Conservation (phyloP, 1,284 basidiomycete genomes). For the Puccinia horiana region DNA sequence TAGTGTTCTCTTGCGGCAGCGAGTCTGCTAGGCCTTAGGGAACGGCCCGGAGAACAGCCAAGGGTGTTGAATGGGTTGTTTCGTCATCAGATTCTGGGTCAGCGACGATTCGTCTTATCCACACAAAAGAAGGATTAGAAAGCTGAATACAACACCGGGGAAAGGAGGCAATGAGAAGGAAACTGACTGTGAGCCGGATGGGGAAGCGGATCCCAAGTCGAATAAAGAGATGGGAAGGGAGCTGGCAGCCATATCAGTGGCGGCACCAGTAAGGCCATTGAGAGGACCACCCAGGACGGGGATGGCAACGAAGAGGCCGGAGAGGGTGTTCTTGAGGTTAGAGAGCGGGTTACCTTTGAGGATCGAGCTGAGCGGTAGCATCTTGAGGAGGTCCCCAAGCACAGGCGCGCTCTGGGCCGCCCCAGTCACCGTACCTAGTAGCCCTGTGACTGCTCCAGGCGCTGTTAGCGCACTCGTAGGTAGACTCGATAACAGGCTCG, state of each 20-base stretch:
- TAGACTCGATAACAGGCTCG: not conserved
- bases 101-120: not conserved
- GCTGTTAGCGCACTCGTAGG: not conserved
- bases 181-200: not conserved
- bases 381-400: not conserved
- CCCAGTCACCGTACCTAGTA: not conserved
- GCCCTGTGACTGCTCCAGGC: not conserved
- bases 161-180: too few species aligned
- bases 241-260: not conserved
- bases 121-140: not conserved
- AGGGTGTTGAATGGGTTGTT: not conserved
- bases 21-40: not conserved
- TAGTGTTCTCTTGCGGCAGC: constrained; percentile 13
- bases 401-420: not conserved
- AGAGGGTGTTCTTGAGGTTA: not conserved
- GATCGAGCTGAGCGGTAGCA: not conserved
- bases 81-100: not conserved
- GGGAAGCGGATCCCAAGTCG: not conserved
- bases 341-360: constrained; percentile 2
- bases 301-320: not conserved
- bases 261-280: not conserved
- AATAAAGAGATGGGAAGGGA: not conserved
- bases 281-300: not conserved
- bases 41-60: not conserved
- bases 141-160: not conserved